phyloP scores from a whole-genome alignment of 768 basidiomycete genomes.

The Boletus huronensis region DNA sequence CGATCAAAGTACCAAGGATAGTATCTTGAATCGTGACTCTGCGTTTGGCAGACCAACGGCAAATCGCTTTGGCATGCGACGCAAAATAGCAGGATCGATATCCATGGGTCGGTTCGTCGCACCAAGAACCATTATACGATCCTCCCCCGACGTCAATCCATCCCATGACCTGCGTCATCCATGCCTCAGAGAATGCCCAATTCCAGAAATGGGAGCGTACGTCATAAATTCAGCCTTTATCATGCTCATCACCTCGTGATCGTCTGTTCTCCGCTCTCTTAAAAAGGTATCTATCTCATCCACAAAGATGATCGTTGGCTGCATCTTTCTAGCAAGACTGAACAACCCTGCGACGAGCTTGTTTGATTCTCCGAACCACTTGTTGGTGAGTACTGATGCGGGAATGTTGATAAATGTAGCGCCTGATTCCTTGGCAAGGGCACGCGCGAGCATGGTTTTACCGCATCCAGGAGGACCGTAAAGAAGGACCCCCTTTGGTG shows the following conservation, averaged over 20 bases:
- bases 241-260: conserved; percentile 98
- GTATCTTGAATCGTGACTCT: conserved; percentile 80
- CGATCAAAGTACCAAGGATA: conserved; percentile 53
- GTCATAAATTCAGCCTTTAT: conserved; percentile 98
- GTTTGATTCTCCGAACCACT: conserved; percentile 89
- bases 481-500: conserved; percentile 94
- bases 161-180: conserved; percentile 76
- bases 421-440: conserved; percentile 93
- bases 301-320: conserved; percentile 97
- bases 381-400: conserved; percentile 69
- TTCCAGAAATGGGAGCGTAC: conserved; percentile 40
- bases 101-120: conserved; percentile 96
- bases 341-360: conserved; percentile 95
- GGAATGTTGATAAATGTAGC: conserved; percentile 94
- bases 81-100: conserved; percentile 79
- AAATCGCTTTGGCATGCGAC: conserved; percentile 99
- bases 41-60: conserved; percentile 74
- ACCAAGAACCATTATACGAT: conserved; percentile 86
- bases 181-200: background rate
- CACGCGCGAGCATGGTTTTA: conserved; percentile 99
- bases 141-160: conserved; percentile 75
- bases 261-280: conserved; percentile 78
- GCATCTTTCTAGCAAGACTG: conserved; percentile 87
- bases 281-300: conserved; percentile 98
- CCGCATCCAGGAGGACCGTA: conserved; percentile 98